These are phyloP conservation scores for Malus hybrid DNA, from an alignment of 331 rosid genomes.

Conservation along the genomic window DNA sequence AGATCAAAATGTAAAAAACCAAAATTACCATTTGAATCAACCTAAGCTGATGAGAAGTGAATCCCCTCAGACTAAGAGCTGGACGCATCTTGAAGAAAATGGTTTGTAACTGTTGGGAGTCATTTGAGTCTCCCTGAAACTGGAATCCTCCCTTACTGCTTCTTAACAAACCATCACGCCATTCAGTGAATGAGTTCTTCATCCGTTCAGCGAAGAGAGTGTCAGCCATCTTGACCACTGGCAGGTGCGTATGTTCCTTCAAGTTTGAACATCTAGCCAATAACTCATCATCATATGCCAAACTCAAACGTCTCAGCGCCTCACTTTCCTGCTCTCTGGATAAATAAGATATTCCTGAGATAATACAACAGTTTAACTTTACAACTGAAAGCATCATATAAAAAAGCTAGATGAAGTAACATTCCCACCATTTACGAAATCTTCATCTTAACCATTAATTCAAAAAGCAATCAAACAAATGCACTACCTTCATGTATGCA, in stretches of 20 bases:
- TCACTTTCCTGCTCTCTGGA: slow-evolving; percentile 82
- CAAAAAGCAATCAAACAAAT: slow-evolving; percentile 5
- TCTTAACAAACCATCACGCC: slow-evolving; percentile 65
- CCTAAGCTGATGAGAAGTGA: slow-evolving; percentile 72
- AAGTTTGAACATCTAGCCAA: slow-evolving; percentile 19
- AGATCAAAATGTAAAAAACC: background rate
- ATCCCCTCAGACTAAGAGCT: slow-evolving; percentile 63
- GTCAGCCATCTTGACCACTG: slow-evolving; percentile 41
- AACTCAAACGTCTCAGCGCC: slow-evolving; percentile 40
- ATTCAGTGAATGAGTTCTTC: slow-evolving; percentile 60
- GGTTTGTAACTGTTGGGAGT: slow-evolving; percentile 49
- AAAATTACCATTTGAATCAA: slow-evolving; percentile 74
- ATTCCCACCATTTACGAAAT: background rate
- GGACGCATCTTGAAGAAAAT: slow-evolving; percentile 77
- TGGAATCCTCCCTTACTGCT: slow-evolving; percentile 35
- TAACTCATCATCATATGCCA: slow-evolving; percentile 31
- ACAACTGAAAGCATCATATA: slow-evolving; percentile 27
- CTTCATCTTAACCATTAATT: background rate
- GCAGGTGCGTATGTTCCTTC: slow-evolving; percentile 36
- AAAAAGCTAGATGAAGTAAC: slow-evolving; percentile 2
- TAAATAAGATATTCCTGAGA: slow-evolving; percentile 97
- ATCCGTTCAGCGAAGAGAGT: slow-evolving; percentile 66
- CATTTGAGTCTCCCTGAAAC: slow-evolving; percentile 35
- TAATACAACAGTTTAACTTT: slow-evolving; percentile 44
- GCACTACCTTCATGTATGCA: slow-evolving; percentile 78